These are phyloP conservation scores for Lichtheimia hyalospora DNA, from an alignment of 371 early-diverging fungal genomes.

Conservation along the genomic window DNA sequence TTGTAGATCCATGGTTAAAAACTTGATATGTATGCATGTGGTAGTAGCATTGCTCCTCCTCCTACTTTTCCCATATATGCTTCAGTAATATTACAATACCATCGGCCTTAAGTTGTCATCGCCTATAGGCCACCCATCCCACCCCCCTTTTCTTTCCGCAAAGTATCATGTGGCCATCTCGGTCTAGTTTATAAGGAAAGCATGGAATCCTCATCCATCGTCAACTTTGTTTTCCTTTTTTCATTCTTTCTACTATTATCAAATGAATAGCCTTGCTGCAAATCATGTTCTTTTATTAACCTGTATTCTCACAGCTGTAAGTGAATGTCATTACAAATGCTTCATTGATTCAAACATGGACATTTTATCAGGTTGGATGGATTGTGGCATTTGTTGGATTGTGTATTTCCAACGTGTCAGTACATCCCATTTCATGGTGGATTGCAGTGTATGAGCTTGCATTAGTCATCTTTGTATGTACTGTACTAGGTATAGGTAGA, in stretches of 20 bases:
- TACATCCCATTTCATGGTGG: conserved; percentile 37
- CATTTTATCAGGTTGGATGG: conserved; percentile 36
- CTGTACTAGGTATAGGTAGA: conserved; percentile 24
- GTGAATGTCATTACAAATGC: background rate
- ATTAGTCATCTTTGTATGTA: conserved; percentile 22
- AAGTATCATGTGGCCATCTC: no score
- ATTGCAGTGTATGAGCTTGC: conserved; percentile 26
- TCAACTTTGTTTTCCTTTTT: conserved; percentile 7
- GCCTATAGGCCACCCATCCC: no score
- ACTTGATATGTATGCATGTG: no score
- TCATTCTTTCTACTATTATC: background rate
- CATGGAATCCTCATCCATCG: background rate
- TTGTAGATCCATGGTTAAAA: no score
- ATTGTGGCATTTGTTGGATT: conserved; percentile 36
- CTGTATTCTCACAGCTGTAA: conserved; percentile 8
- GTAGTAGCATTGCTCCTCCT: no score
- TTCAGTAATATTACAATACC: no score
- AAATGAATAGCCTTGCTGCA: conserved; percentile 6
- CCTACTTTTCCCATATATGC: no score
- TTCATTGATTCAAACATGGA: background rate
- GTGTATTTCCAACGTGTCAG: conserved; percentile 23
- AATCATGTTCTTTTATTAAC: conserved; percentile 7
- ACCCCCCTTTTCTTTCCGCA: no score
- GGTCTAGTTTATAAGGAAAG: background rate
- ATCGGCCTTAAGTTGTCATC: no score